These are phyloP conservation scores for Microbotryum silenes-acaulis DNA, from an alignment of 1,284 basidiomycete species.

Conservation along the genomic window DNA sequence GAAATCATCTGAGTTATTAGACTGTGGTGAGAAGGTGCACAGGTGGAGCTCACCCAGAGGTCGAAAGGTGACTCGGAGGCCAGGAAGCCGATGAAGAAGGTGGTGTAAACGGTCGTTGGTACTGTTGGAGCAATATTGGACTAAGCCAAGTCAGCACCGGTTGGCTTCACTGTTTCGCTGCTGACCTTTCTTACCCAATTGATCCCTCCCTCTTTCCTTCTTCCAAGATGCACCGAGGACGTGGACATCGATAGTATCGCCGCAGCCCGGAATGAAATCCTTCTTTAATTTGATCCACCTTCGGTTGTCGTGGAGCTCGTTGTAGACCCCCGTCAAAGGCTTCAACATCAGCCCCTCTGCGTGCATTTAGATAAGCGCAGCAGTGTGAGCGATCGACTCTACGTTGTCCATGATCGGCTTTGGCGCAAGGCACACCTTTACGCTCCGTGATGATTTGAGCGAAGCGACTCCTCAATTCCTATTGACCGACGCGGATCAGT, in stretches of 20 bases:
- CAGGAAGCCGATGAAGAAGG: constrained; percentile 60
- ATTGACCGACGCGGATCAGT: background rate
- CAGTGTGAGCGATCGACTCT: background rate
- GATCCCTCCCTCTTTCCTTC: constrained; percentile 61
- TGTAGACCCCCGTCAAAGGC: constrained; percentile 57
- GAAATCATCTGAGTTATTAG: background rate
- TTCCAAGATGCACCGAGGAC: constrained; percentile 71
- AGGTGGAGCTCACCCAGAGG: constrained; percentile 10
- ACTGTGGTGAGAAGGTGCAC: background rate
- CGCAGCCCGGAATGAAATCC: constrained; percentile 73
- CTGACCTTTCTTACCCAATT: constrained; percentile 52
- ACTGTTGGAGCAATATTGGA: constrained; percentile 45
- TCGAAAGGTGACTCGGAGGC: constrained; percentile 31
- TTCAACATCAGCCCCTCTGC: constrained; percentile 68
- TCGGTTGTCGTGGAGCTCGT: constrained; percentile 46
- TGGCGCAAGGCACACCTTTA: background rate
- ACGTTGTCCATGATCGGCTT: background rate
- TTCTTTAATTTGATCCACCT: constrained; percentile 70
- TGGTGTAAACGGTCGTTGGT: constrained; percentile 61
- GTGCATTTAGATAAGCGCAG: background rate
- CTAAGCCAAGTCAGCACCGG: background rate
- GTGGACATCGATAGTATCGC: constrained; percentile 71
- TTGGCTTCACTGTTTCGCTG: background rate
- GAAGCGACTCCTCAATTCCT: constrained; percentile 20
- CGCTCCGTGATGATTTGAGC: constrained; percentile 26